Base-by-base conservation (phyloP, 129 eudicot species). In the Escallonia rubra region DNA sequence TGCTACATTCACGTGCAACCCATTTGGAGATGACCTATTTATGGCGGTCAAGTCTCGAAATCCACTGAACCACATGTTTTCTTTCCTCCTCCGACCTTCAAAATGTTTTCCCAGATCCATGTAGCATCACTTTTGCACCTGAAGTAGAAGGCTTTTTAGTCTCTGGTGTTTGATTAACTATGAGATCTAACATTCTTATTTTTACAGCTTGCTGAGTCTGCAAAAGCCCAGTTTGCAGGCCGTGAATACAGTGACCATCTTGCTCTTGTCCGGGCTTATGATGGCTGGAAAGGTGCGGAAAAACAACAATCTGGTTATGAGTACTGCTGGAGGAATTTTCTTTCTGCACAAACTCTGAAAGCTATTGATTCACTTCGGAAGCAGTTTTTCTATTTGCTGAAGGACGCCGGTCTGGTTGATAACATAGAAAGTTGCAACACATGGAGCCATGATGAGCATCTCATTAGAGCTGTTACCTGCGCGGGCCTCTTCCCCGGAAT, bases 201-300 rank as follows among this genome's bases (percentile, higher is more conserved):
- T 67, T 69, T 78, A 61, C 81, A 93, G 98, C 92, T 93, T 69
- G 98, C 98, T 0, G 98, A 89, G 80, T 81, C 98, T 15, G 91
- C 98, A 65, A 93, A 86, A 82, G 90, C 96, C 73, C 92, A 89
- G 85, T 93, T 93, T 64, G 78, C 96, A 12, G 85, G 84, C 14
- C 88, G 90, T 48, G 88, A 79, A 52, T 84, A 73, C 77, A 93
- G 98, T 68, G 98, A 93, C 71, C 98, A 93, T 85, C 90, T 93
- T 68, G 83, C 98, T 66, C 74, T 89, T 61, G 82, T 93, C 6
- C 87, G 96, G 64, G 98, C 98, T 63, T 93, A 77, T 68, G 90
- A 86, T 41, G 96, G 98, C 34, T 93, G 98, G 98, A 93, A 86
- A 81, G 89, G 71, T 44, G 98, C 98, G 64, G 96, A 93, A 76